Conservation (phyloP, 805 yeast genomes). For the Candida easanensis region DNA sequence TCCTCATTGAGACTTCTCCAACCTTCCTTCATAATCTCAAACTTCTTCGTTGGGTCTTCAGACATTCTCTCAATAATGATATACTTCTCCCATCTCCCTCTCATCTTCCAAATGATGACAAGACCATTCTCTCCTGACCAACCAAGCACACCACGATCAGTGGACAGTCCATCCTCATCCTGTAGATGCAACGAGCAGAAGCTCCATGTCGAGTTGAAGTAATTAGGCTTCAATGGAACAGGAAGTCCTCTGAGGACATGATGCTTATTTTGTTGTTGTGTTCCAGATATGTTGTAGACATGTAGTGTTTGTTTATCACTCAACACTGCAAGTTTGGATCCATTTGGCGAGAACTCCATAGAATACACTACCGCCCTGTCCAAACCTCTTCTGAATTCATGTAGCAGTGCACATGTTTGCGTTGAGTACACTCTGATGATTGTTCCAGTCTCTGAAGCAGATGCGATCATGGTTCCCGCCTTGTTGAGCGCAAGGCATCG, state of each 20-base stretch:
- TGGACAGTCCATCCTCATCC: slow-evolving; percentile 26
- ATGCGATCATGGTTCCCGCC: slow-evolving; percentile 67
- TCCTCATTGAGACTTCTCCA: slow-evolving; percentile 44
- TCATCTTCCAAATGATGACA: slow-evolving; percentile 69
- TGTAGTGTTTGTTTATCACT: slow-evolving; percentile 91
- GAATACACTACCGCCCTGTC: slow-evolving; percentile 82
- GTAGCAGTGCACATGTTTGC: slow-evolving; percentile 62
- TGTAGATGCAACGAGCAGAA: slow-evolving; percentile 66
- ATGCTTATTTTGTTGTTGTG: slow-evolving; percentile 45
- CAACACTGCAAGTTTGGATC: slow-evolving; percentile 73
- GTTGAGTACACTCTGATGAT: slow-evolving; percentile 73
- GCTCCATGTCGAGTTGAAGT: slow-evolving; percentile 86
- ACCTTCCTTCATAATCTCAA: slow-evolving; percentile 64
- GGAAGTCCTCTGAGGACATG: slow-evolving; percentile 67
- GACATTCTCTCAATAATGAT: slow-evolving; percentile 53
- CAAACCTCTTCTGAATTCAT: slow-evolving; percentile 85
- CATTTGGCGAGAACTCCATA: slow-evolving; percentile 79
- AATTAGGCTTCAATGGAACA: slow-evolving; percentile 55
- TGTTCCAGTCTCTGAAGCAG: slow-evolving; percentile 83
- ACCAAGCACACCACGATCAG: slow-evolving; percentile 52
- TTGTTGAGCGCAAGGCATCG: slow-evolving; percentile 61
- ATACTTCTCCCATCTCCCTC: slow-evolving; percentile 86
- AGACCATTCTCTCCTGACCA: slow-evolving; percentile 73
- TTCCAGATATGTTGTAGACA: slow-evolving; percentile 56
- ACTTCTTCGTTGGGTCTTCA: slow-evolving; percentile 33